Conservation (phyloP, 1,284 basidiomycete genomes). For the Fomitiporia mediterranea region DNA sequence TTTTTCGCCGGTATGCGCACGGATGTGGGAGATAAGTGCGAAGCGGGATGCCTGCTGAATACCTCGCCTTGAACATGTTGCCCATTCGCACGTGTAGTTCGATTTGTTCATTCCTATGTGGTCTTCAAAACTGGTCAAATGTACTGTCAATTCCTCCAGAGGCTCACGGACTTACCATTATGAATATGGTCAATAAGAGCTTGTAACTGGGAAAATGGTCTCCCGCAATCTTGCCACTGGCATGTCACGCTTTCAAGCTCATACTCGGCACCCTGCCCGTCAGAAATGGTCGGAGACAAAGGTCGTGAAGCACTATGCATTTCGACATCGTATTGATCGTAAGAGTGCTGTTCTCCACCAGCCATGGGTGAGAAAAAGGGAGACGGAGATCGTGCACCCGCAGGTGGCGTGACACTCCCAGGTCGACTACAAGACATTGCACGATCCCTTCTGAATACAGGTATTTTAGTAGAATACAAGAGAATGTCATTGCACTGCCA, state of each 20-base stretch:
- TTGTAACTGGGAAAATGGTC: constrained; percentile 63
- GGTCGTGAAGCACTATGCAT: constrained; percentile 10
- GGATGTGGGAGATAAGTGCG: constrained; percentile 81
- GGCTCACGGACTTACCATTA: constrained; percentile 44
- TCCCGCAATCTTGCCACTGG: constrained; percentile 75
- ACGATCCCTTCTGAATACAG: not conserved
- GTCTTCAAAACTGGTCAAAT: constrained; percentile 37
- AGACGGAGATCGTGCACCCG: constrained; percentile 14
- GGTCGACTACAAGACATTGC: constrained; percentile 10
- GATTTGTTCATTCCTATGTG: constrained; percentile 86
- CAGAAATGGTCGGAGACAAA: constrained; percentile 9
- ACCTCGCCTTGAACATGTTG: constrained; percentile 71
- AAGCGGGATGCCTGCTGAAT: constrained; percentile 83
- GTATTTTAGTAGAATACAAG: too few species aligned
- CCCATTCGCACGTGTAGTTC: constrained; percentile 87
- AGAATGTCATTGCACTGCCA: too few species aligned
- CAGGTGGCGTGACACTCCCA: constrained; percentile 8
- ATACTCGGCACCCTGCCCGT: constrained; percentile 7
- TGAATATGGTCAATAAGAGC: constrained; percentile 78
- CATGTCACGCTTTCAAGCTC: constrained; percentile 54
- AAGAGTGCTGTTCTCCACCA: constrained; percentile 7
- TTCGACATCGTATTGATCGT: constrained; percentile 17
- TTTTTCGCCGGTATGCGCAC: constrained; percentile 90
- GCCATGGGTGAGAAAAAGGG: constrained; percentile 12
- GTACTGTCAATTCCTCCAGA: not conserved